Percentiles rank a stretch among this genome's conserved stretches.
Evolutionary conservation across 495 filamentous ascomycete species (phyloP).

Genomic region (Sporormia fimetaria): DNA sequence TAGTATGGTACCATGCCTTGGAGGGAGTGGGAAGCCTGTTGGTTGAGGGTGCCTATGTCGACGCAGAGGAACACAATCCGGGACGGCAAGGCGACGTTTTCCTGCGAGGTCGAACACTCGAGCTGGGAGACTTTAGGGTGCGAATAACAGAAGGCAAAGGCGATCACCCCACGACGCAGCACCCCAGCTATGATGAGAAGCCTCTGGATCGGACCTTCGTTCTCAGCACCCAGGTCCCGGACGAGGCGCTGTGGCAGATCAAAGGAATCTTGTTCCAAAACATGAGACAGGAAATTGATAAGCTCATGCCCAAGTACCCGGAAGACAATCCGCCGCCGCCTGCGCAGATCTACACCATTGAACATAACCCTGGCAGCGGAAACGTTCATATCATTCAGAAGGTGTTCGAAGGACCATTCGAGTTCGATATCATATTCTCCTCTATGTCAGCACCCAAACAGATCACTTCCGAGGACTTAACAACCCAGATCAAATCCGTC

Average conservation of each 20-base stretch:
- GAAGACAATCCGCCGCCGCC: conserved; percentile 65
- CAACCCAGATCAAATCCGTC: conserved; percentile 52
- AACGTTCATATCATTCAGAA: conserved; percentile 90
- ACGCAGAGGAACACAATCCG: conserved; percentile 23
- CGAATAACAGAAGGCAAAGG: conserved; percentile 59
- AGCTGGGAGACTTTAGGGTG: conserved; percentile 76
- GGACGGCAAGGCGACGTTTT: conserved; percentile 65
- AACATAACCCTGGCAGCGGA: conserved; percentile 54
- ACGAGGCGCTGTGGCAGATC: conserved; percentile 70
- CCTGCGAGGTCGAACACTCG: conserved; percentile 59
- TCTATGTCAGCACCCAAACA: conserved; percentile 56
- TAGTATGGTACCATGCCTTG: conserved; percentile 69
- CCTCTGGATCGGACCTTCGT: conserved; percentile 67
- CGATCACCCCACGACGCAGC: conserved; percentile 46
- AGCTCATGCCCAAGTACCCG: conserved; percentile 56
- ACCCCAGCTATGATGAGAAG: conserved; percentile 58
- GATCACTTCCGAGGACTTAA: conserved; percentile 56
- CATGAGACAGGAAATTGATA: conserved; percentile 66
- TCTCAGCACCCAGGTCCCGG: conserved; percentile 53
- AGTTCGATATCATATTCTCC: conserved; percentile 87
- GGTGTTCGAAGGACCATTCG: conserved; percentile 79
- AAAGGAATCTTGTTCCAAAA: conserved; percentile 68
- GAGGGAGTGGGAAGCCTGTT: conserved; percentile 64
- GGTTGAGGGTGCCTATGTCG: conserved; percentile 41
- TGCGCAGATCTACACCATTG: conserved; percentile 72